phyloP scores from a whole-genome alignment of 257 asterid species.

The Ilex aquifolium region DNA sequence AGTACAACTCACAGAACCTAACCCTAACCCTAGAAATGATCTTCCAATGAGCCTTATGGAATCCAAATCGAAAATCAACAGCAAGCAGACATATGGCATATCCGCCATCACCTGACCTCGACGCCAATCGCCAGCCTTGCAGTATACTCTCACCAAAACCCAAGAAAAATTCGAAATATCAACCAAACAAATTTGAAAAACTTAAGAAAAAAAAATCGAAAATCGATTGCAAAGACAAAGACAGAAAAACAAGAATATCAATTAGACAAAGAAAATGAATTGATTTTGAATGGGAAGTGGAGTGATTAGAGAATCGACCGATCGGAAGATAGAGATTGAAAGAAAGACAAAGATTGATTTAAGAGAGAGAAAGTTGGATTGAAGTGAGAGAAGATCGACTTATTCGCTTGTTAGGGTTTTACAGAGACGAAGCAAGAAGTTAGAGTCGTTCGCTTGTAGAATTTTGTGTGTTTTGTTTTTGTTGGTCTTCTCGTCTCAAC shows the following conservation, averaged over 20 bases:
- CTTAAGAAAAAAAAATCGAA: background rate
- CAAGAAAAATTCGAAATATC: slow-evolving; percentile 1
- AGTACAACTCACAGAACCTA: background rate
- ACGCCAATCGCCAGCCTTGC: slow-evolving; percentile 63
- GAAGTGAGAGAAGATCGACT: slow-evolving; percentile 11
- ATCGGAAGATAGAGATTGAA: slow-evolving; percentile 5
- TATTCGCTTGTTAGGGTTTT: slow-evolving; percentile 37
- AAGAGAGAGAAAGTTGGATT: slow-evolving; percentile 7
- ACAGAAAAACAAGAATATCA: background rate
- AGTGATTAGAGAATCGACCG: slow-evolving; percentile 3
- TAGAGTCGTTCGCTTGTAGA: no score
- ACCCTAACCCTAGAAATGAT: background rate
- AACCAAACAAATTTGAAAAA: background rate
- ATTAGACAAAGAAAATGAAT: background rate
- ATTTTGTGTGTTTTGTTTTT: no score
- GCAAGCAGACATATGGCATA: slow-evolving; percentile 63
- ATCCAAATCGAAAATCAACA: slow-evolving; percentile 11
- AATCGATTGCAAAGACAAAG: slow-evolving; percentile 7
- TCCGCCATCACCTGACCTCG: slow-evolving; percentile 73
- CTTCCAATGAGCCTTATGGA: no score
- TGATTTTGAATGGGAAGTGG: slow-evolving; percentile 14
- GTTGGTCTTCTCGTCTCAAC: no score
- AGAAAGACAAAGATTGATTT: background rate
- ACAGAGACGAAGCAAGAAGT: slow-evolving; percentile 8
- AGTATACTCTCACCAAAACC: slow-evolving; percentile 22